Evolutionary conservation across 768 basidiomycete species (phyloP).

Genomic region (Lyophyllum shimeji): DNA sequence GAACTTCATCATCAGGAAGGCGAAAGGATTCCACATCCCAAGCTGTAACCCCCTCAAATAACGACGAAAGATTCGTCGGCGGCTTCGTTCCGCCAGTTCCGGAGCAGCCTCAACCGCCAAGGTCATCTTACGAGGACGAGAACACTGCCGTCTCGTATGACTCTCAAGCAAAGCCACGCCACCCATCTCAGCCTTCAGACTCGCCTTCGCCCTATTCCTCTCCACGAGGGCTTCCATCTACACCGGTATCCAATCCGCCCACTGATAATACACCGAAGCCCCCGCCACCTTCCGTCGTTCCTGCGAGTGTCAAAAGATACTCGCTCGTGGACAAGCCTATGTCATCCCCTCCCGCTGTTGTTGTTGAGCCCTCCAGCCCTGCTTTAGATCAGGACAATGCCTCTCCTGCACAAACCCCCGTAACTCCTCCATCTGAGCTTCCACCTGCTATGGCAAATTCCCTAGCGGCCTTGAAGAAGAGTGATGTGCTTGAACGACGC

Average conservation of each 20-base stretch:
- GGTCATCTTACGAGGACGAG: constrained; percentile 18
- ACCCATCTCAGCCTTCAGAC: constrained; percentile 6
- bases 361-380: constrained; percentile 54
- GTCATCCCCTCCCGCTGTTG: constrained; percentile 36
- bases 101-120: constrained; percentile 12
- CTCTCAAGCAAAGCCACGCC: constrained; percentile 8
- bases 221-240: constrained; percentile 3
- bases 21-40: constrained; percentile 31
- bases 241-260: constrained; percentile 4
- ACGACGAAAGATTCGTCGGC: constrained; percentile 48
- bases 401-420: constrained; percentile 33
- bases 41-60: constrained; percentile 20
- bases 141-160: constrained; percentile 9
- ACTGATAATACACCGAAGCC: constrained; percentile 18
- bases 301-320: constrained; percentile 73
- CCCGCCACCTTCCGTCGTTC: constrained; percentile 43
- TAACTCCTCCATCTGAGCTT: constrained; percentile 37
- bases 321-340: constrained; percentile 75
- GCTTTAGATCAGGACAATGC: constrained; percentile 31
- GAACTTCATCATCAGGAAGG: constrained; percentile 39
- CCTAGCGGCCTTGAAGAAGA: constrained; percentile 85
- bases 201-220: constrained; percentile 3
- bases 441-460: constrained; percentile 73
- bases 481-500: constrained; percentile 82
- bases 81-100: constrained; percentile 39